These are phyloP conservation scores for Talaromyces thailandensis DNA, from an alignment of 495 filamentous ascomycete species.

Conservation along the genomic window DNA sequence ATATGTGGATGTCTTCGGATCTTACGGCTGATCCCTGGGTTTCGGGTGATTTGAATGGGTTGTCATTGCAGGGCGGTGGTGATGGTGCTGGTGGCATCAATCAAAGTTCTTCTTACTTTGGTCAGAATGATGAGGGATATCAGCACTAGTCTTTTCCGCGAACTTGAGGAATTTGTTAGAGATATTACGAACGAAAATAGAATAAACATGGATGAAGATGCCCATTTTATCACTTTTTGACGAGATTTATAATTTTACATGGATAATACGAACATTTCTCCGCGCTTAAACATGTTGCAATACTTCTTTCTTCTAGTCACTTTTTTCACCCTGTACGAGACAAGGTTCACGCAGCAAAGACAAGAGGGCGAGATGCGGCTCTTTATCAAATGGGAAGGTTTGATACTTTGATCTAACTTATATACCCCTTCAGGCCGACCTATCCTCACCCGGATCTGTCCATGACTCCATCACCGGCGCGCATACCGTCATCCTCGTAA, in stretches of 20 bases:
- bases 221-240: background rate
- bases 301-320: background rate
- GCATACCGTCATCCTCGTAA: constrained; percentile 22
- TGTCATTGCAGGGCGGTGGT: background rate
- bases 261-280: background rate
- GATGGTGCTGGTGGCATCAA: background rate
- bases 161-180: background rate
- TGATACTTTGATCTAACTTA: background rate
- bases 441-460: constrained; percentile 20
- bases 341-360: background rate
- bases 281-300: background rate
- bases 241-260: background rate
- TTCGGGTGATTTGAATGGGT: background rate
- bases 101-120: background rate
- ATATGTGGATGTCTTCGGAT: background rate
- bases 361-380: background rate
- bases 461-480: constrained; percentile 22
- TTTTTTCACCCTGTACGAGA: background rate
- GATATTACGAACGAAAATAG: background rate
- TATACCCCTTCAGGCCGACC: constrained; percentile 15
- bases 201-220: too few relatives aligned
- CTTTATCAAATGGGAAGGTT: too few relatives aligned
- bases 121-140: background rate
- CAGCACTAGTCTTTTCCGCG: background rate
- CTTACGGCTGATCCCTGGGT: background rate